Conservation (phyloP, 1,139 yeast genomes). For the Suhomyces coccinellae region DNA sequence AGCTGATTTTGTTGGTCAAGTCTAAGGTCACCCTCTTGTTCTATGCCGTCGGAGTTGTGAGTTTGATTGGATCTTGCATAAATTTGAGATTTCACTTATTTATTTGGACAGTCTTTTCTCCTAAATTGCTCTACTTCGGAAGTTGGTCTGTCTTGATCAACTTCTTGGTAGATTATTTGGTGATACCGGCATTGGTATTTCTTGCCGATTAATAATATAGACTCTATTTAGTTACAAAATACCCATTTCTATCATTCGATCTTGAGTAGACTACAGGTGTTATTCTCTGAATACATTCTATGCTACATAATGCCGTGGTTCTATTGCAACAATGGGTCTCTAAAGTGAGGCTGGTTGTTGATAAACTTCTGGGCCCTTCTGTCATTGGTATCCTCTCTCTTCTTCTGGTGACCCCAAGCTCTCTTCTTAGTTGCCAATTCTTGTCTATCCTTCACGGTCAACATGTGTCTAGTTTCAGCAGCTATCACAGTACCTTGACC, state of each 20-base stretch:
- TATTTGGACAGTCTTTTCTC: constrained; percentile 97
- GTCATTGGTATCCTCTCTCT: constrained; percentile 66
- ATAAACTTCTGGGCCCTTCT: constrained; percentile 79
- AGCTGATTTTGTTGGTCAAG: constrained; percentile 37
- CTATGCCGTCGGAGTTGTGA: constrained; percentile 58
- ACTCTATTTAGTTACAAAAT: background rate
- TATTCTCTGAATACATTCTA: background rate
- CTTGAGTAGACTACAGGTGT: background rate
- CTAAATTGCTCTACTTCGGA: constrained; percentile 77
- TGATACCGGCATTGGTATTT: constrained; percentile 18
- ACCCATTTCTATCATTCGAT: too few relatives aligned
- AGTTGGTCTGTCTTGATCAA: constrained; percentile 70
- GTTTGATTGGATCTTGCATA: constrained; percentile 68
- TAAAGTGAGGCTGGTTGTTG: constrained; percentile 86
- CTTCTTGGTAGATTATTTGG: constrained; percentile 38
- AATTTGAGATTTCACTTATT: constrained; percentile 80
- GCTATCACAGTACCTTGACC: constrained; percentile 95
- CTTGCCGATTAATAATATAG: constrained; percentile 3
- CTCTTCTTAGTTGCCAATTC: constrained; percentile 66
- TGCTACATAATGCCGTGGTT: constrained; percentile 1
- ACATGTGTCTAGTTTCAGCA: constrained; percentile 81
- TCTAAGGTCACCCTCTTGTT: constrained; percentile 44
- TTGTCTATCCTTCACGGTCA: constrained; percentile 51
- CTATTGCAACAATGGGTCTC: constrained; percentile 87
- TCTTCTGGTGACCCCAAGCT: constrained; percentile 71